Evolutionary conservation across 2,329 filamentous ascomycete genomes (phyloP).

Genomic region (Aspergillus eucalypticola): DNA sequence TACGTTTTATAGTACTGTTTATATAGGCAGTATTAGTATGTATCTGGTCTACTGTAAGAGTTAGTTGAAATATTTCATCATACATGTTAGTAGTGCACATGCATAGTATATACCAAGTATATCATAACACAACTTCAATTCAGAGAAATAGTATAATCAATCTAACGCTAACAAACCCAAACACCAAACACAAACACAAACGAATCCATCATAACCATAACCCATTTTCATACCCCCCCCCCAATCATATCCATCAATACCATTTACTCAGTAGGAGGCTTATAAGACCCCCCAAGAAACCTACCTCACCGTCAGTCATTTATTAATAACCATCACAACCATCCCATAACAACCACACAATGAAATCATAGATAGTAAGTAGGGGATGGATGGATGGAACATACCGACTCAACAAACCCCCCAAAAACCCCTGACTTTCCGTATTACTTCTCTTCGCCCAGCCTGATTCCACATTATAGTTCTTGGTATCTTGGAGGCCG

Average conservation of each 20-base stretch:
- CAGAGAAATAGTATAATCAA: too few relatives aligned
- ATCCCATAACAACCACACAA: not conserved
- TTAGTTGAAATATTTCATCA: too few relatives aligned
- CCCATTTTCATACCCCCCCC: too few relatives aligned
- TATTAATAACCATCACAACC: not conserved
- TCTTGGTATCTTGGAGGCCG: constrained; percentile 40
- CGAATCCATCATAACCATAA: not conserved
- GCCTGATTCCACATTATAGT: constrained; percentile 40
- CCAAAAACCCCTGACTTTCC: constrained; percentile 16
- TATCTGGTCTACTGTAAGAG: too few relatives aligned
- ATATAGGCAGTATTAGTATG: too few relatives aligned
- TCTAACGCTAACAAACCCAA: not conserved
- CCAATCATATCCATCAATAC: not conserved
- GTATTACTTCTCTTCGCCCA: constrained; percentile 34
- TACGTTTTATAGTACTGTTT: too few relatives aligned
- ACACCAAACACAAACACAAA: not conserved
- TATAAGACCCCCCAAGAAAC: not conserved
- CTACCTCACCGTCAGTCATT: too few relatives aligned
- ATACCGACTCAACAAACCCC: constrained; percentile 26
- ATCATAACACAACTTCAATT: too few relatives aligned
- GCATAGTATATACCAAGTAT: too few relatives aligned
- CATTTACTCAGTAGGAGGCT: not conserved
- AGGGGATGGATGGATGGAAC: constrained; percentile 7
- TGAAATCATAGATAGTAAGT: too few relatives aligned
- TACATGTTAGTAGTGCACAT: too few relatives aligned